Evolutionary conservation across 2,329 filamentous ascomycete species (phyloP), one percentile per base, ranked within the genome.

Genomic region (Microdochium bolleyi): DNA sequence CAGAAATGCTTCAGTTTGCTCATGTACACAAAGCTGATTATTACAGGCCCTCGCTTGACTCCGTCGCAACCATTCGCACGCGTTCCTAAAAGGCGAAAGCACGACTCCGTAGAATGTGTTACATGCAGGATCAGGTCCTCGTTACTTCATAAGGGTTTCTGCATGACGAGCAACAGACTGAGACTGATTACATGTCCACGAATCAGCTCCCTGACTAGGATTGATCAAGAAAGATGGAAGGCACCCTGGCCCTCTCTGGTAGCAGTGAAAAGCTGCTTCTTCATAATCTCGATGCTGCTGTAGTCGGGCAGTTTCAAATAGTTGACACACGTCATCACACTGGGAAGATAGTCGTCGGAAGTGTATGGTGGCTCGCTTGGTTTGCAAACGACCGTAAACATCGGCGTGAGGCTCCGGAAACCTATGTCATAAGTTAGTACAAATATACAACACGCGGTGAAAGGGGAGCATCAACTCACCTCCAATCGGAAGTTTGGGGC

Each of bases 291-390:
- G 56, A 95, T 73, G 60, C 75, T 84, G 59, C 85, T 92, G 71
- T 99, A 99, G 70, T 99, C 90, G 21, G 94, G 94, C 64, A 99
- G 80, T 73, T 99, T 99, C 63, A 99, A 83, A 68, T 99, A 99
- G 70, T 99, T 99, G 71, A 96, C 94, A 68, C 95, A 99, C 11
- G 95, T 99, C 95, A 99, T 99, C 68, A 99, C 95, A 67, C 92
- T 97, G 13, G 95, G 94, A n/a, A 99, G 80, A 64, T 97, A 99
- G 73, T 99, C 94, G 65, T 99, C 94, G 3, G 92, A 92, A 3
- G 86, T 87, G 68, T 92, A 94, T 1, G 94, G 94, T 16, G 90
- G 84, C 66, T 99, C 94, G 69, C 89, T 95, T n/a, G 92, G 92
- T 70, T 96, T 96, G 79, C 94, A 97, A 46, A 99, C 94, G 57